Evolutionary conservation across 2,329 filamentous ascomycete genomes (phyloP), one percentile per base, ranked within the genome.

Genomic region (Colletotrichum salicis): DNA sequence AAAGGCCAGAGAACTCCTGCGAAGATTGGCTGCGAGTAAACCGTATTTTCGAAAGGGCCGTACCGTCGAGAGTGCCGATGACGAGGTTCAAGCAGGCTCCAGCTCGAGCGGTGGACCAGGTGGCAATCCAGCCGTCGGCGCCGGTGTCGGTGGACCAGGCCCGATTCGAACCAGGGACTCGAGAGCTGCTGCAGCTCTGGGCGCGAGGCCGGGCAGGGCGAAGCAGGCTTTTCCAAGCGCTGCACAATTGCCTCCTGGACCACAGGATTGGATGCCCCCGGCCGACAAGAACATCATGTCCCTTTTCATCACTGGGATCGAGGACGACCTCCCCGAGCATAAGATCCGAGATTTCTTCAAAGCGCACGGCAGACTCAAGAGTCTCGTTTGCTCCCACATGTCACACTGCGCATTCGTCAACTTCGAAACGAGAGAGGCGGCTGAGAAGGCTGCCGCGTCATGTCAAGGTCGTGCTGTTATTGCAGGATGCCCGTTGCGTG

Each of bases 351-450:
- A 94, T 2, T 96, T 97, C 82, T 99, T 99, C 85, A 91, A 94
- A 72, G 89, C 90, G 22, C 95, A 95, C 77, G 96, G 96, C 74
- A 94, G 96, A 78, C 92, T 99, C 72, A 94, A 96, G 77, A 98
- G 95, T 31, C 85, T 99, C 19, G 92, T 99, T 48, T 98, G 96
- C 82, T 98, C 95, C 7, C 96, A 99, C 84, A 95, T 97, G 85
- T 96, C 96, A 19, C 96, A 98, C 79, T 98, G 95, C 81, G 96
- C 96, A 1, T 99, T 98, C 79, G 87, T 99, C 83, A 99, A 99
- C 83, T 99, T 94, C 80, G 91, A 95, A 76, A 94, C 92, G 3
- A 89, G 96, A 69, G 91, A 94, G 73, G 92, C 89, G 1, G 96
- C 97, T 0, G 96, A 99, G 83, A 91, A 89, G 70, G 97, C 97